Evolutionary conservation across 768 basidiomycete genomes (phyloP).

Genomic region (Psilocybe sp.): DNA sequence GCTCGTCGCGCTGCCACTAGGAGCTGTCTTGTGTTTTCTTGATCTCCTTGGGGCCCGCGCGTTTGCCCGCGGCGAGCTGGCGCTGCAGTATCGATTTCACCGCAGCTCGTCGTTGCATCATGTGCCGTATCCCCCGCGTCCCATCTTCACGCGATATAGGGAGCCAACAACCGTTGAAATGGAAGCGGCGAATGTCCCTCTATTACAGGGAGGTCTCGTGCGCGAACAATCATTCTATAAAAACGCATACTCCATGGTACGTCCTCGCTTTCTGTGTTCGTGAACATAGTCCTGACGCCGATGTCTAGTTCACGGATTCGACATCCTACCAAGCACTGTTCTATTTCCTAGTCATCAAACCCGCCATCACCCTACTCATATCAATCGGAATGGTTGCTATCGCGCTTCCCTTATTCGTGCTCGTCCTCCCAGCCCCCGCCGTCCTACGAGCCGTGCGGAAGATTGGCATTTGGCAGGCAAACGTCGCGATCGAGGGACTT

Average conservation of each 20-base stretch:
- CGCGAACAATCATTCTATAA: conserved; percentile 75
- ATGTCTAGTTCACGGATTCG: conserved; percentile 67
- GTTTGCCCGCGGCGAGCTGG: conserved; percentile 73
- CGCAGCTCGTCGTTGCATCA: conserved; percentile 50
- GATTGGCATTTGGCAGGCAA: conserved; percentile 81
- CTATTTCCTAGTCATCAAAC: conserved; percentile 88
- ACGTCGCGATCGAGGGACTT: conserved; percentile 74
- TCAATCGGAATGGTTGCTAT: conserved; percentile 52
- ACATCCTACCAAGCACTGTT: conserved; percentile 84
- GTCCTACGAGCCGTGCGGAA: conserved; percentile 61
- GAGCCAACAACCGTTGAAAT: conserved; percentile 45
- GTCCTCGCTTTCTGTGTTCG: conserved; percentile 18
- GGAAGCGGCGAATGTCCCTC: conserved; percentile 37
- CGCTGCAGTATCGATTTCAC: conserved; percentile 70
- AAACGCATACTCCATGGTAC: conserved; percentile 78
- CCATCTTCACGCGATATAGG: conserved; percentile 70
- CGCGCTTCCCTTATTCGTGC: conserved; percentile 53
- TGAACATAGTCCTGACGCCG: conserved; percentile 2
- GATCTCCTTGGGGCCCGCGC: conserved; percentile 70
- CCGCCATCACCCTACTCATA: conserved; percentile 70
- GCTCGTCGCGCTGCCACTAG: conserved; percentile 75
- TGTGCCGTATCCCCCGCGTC: conserved; percentile 62
- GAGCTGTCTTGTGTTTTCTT: conserved; percentile 74
- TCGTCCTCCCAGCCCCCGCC: conserved; percentile 68
- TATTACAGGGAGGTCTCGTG: conserved; percentile 25